Conservation (phyloP, 495 filamentous ascomycete genomes). For the Neurospora intermedia region DNA sequence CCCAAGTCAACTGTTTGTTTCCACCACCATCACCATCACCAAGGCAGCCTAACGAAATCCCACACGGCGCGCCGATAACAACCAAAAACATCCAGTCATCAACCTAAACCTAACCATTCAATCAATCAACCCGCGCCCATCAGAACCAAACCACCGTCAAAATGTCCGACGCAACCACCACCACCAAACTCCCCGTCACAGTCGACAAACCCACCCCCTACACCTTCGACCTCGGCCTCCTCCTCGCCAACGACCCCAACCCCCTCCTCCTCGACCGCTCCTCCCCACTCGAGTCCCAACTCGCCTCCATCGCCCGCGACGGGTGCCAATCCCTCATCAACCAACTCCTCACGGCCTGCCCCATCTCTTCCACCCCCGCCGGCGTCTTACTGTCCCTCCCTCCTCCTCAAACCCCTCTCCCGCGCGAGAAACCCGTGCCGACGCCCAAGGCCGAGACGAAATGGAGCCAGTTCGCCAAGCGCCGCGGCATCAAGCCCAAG, state of each 20-base stretch:
- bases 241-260: slow-evolving; percentile 73
- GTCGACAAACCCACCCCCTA: slow-evolving; percentile 79
- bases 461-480: slow-evolving; percentile 90
- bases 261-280: slow-evolving; percentile 45
- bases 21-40: neutral
- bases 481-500: slow-evolving; percentile 87
- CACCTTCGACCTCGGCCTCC: slow-evolving; percentile 83
- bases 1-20: neutral
- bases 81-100: no score
- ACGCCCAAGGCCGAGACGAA: slow-evolving; percentile 70
- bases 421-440: slow-evolving; percentile 85
- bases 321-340: slow-evolving; percentile 79
- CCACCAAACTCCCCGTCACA: slow-evolving; percentile 41
- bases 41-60: no score
- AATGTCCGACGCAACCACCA: slow-evolving; percentile 21
- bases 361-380: slow-evolving; percentile 52
- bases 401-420: slow-evolving; percentile 51
- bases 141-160: no score
- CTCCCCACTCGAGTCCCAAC: slow-evolving; percentile 37
- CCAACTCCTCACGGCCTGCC: slow-evolving; percentile 67
- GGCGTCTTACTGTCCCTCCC: slow-evolving; percentile 74
- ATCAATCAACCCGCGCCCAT: no score
- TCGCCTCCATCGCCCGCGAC: slow-evolving; percentile 66
- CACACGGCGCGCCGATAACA: no score
- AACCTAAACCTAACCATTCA: no score